These are phyloP conservation scores for Proliferodiscus dingleyae DNA, from an alignment of 2,329 filamentous ascomycete genomes.

Conservation along the genomic window DNA sequence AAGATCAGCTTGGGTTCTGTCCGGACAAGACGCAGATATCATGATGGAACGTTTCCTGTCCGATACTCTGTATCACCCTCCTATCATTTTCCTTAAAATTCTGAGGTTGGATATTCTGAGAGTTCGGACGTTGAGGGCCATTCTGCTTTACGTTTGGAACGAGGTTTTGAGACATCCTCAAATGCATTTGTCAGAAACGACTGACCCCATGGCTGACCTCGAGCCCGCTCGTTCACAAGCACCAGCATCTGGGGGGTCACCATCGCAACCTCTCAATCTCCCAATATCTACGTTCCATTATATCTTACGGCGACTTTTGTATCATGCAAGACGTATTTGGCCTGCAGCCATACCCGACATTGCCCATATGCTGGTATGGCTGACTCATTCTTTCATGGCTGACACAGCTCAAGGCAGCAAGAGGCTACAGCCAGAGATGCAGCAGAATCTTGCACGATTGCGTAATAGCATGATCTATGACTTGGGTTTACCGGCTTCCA, in stretches of 20 bases:
- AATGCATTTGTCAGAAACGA: background rate
- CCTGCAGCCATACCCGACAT: constrained; percentile 25
- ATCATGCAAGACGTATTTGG: constrained; percentile 26
- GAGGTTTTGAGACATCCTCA: constrained; percentile 2
- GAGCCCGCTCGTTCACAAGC: background rate
- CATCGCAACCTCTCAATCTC: too few species aligned
- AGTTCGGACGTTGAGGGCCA: constrained; percentile 14
- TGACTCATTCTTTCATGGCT: constrained; percentile 11
- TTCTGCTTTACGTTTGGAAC: constrained; percentile 15
- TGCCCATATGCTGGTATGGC: constrained; percentile 21
- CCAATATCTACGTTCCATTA: background rate
- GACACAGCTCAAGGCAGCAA: background rate
- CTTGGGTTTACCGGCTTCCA: constrained; percentile 34
- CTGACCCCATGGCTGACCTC: background rate
- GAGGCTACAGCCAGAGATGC: constrained; percentile 7
- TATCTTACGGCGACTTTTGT: constrained; percentile 16
- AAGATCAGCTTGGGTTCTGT: constrained; percentile 28
- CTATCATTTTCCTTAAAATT: constrained; percentile 26
- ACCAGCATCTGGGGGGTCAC: constrained; percentile 6
- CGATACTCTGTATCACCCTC: constrained; percentile 10
- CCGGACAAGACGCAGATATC: constrained; percentile 15
- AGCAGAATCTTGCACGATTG: constrained; percentile 28
- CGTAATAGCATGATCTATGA: constrained; percentile 38
- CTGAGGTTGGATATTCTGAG: constrained; percentile 18
- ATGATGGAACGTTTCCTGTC: constrained; percentile 24